Percentiles rank a stretch among this genome's conserved stretches.
Conservation (phyloP, 176 grass and related monocot species). For the Echinochloa phyllopogon region DNA sequence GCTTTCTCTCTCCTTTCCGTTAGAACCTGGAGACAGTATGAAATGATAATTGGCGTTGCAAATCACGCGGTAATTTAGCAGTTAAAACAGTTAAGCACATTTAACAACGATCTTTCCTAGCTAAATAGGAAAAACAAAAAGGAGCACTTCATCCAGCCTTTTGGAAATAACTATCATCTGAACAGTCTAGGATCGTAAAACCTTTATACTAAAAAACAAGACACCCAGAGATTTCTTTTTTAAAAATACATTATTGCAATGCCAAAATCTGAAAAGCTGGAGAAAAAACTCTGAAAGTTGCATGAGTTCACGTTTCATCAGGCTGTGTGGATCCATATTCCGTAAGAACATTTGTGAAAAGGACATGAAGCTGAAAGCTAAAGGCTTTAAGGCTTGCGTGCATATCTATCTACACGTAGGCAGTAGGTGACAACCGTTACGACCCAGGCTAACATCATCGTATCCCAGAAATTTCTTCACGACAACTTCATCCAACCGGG, state of each 20-base stretch:
- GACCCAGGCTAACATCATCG: conserved; percentile 18
- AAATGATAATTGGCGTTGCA: background rate
- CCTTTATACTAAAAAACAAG: background rate
- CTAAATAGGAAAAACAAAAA: background rate
- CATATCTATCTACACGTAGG: conserved; percentile 54
- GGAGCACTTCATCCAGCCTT: background rate
- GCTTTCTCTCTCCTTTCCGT: conserved; percentile 7
- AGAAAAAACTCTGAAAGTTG: background rate
- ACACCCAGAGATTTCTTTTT: background rate
- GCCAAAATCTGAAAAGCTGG: background rate
- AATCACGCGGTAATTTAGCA: background rate
- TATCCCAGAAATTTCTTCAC: conserved; percentile 42
- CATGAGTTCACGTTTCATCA: background rate
- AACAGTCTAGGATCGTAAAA: background rate
- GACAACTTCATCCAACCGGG: conserved; percentile 32
- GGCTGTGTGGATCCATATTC: background rate
- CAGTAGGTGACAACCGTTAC: conserved; percentile 55
- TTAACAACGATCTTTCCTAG: background rate
- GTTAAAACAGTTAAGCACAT: conserved; percentile 11
- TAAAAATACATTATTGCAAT: background rate
- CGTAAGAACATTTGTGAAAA: conserved; percentile 25
- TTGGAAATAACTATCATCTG: background rate
- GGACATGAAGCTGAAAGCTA: conserved; percentile 30
- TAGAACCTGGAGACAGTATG: conserved; percentile 45
- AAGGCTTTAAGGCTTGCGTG: conserved; percentile 24